Evolutionary conservation across 495 filamentous ascomycete species (phyloP).

Genomic region (Umbilicaria muhlenbergii): DNA sequence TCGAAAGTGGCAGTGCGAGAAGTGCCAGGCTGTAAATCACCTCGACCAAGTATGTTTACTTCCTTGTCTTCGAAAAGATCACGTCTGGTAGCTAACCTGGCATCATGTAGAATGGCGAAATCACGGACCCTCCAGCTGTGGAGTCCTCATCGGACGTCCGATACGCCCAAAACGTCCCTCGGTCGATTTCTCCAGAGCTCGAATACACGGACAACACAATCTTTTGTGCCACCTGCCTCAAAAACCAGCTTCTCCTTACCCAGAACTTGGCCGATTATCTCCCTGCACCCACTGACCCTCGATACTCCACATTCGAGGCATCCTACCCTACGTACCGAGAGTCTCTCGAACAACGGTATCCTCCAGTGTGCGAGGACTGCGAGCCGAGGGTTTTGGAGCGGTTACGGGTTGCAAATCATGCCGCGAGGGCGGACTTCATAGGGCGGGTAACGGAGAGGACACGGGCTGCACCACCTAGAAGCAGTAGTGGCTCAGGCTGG

Average conservation of each 20-base stretch:
- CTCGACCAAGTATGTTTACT: slow-evolving; percentile 42
- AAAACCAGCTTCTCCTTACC: slow-evolving; percentile 67
- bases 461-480: slow-evolving; percentile 26
- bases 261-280: slow-evolving; percentile 53
- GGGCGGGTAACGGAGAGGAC: slow-evolving; percentile 53
- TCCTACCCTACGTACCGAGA: slow-evolving; percentile 44
- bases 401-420: slow-evolving; percentile 54
- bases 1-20: slow-evolving; percentile 48
- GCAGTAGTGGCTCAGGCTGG: slow-evolving; percentile 24
- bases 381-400: slow-evolving; percentile 46
- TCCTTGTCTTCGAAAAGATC: background rate
- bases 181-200: slow-evolving; percentile 15
- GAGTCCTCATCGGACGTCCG: slow-evolving; percentile 22
- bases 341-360: slow-evolving; percentile 59
- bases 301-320: slow-evolving; percentile 39
- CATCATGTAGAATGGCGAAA: slow-evolving; percentile 53
- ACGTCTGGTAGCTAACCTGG: slow-evolving; percentile 6
- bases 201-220: slow-evolving; percentile 27
- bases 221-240: slow-evolving; percentile 66
- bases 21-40: slow-evolving; percentile 72
- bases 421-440: slow-evolving; percentile 64
- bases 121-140: slow-evolving; percentile 67
- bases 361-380: slow-evolving; percentile 68
- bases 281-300: slow-evolving; percentile 47
- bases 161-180: slow-evolving; percentile 18